Base-by-base conservation (phyloP, 495 filamentous ascomycete species). In the Trichoderma parareesei region DNA sequence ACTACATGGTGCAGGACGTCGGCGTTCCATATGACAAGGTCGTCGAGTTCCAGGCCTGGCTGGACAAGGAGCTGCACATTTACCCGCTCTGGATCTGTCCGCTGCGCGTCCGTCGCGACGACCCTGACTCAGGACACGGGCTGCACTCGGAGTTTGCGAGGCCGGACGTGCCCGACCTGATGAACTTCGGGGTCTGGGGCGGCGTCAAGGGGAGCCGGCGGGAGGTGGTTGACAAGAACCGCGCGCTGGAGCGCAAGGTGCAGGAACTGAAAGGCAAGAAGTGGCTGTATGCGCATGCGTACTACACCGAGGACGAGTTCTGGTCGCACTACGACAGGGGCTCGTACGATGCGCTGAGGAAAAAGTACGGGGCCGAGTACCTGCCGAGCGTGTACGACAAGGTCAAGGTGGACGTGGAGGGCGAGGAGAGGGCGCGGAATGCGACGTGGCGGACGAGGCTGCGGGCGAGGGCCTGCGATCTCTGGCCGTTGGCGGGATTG, bases 41-140 rank as follows among this genome's bases (percentile, higher is more conserved):
- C 0, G 71, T 74, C 27, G 65, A 74, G 7, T 84, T 85, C 65
- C 67, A 75, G 62, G 60, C 70, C 13, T 84, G 74, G 69, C 70
- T 79, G 4, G 71, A 77, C 38, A 48, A 70, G 20, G 71, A 72
- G 7, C 68, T 82, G 16, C 64, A 70, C n/a, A 73, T 82, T 53
- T 85, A 79, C 48, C 83, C 83, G 6, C 69, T 85, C 27, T 86
- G 83, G 82, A 75, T 85, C 7, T 86, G 83, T 64, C 83, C 83
- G 5, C 60, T 86, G 55, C 78, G 74, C 41, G 71, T 72, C 42
- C 68, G 66, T n/a, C 71, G 73, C 2, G 74, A 79, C 64, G 63
- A 69, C 11, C 69, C 72, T n/a, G 68, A 76, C 43, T 64, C 72
- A 14, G 64, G 65, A 3, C 69, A 77, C 38, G 75, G 76, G 1